A percentile compares a stretch with the other conserved stretches of the same genome.
Evolutionary conservation across 2,329 filamentous ascomycete species (phyloP).

Genomic region (Huntiella decipiens): DNA sequence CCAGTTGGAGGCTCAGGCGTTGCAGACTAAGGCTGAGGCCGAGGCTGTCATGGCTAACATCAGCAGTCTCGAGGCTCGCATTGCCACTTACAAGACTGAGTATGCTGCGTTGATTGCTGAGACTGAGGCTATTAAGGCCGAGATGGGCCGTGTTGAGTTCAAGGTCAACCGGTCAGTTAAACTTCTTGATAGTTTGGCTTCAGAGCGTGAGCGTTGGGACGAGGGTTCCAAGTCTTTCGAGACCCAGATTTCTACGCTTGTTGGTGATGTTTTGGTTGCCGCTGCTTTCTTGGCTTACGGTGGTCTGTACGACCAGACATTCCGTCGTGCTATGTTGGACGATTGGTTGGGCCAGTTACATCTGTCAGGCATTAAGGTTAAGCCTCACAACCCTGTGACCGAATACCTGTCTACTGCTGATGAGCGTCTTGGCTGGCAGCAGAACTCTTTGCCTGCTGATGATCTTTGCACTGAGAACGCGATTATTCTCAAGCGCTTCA

Average conservation of each 20-base stretch:
- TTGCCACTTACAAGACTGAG: conserved; percentile 86
- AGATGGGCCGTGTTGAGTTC: conserved; percentile 92
- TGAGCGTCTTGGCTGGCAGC: conserved; percentile 86
- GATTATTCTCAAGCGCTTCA: conserved; percentile 93
- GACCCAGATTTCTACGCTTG: conserved; percentile 88
- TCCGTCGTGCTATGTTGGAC: conserved; percentile 92
- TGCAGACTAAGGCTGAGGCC: conserved; percentile 85
- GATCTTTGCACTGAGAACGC: conserved; percentile 98
- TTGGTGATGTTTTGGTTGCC: conserved; percentile 90
- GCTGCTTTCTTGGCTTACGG: conserved; percentile 93
- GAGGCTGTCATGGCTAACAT: conserved; percentile 83
- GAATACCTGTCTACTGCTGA: conserved; percentile 95
- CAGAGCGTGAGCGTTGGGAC: conserved; percentile 85
- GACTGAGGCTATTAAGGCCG: conserved; percentile 88
- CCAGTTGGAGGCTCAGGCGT: conserved; percentile 67
- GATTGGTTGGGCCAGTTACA: conserved; percentile 92
- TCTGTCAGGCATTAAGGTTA: conserved; percentile 83
- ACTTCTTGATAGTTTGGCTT: conserved; percentile 83
- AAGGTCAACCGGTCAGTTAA: conserved; percentile 95
- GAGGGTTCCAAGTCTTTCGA: conserved; percentile 96
- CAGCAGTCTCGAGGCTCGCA: conserved; percentile 65
- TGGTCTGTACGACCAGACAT: conserved; percentile 93
- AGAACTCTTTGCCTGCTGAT: conserved; percentile 81
- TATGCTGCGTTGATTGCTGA: conserved; percentile 93
- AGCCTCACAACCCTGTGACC: conserved; percentile 81